Conservation (phyloP, 345 rosid genomes). For the Triadica sebifera region DNA sequence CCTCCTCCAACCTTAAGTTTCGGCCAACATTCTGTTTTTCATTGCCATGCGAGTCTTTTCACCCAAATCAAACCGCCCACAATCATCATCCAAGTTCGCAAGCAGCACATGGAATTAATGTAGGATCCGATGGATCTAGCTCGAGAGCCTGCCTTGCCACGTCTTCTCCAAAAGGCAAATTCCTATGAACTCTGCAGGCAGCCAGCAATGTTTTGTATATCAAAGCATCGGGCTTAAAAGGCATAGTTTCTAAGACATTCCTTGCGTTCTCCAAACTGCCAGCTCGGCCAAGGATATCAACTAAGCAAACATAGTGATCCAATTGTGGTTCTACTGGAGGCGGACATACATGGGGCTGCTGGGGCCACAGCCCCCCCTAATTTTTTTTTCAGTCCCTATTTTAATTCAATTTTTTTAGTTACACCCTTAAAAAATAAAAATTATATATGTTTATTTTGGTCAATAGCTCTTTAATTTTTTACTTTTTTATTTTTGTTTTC, state of each 20-base stretch:
- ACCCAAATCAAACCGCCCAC: slow-evolving; percentile 41
- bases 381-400: too few species aligned
- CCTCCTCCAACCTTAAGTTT: slow-evolving; percentile 28
- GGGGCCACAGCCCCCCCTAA: too few species aligned
- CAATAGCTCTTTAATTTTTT: too few species aligned
- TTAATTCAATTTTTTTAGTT: too few species aligned
- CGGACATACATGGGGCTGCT: too few species aligned
- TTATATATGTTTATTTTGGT: too few species aligned
- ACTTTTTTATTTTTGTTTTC: too few species aligned
- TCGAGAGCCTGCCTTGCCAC: slow-evolving; percentile 59
- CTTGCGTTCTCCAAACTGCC: slow-evolving; percentile 57
- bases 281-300: slow-evolving; percentile 52
- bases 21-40: slow-evolving; percentile 31
- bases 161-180: slow-evolving; percentile 57
- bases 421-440: too few species aligned
- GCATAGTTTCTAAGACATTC: slow-evolving; percentile 47
- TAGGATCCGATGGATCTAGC: slow-evolving; percentile 49
- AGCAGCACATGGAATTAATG: slow-evolving; percentile 49
- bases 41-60: slow-evolving; percentile 39
- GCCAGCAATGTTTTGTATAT: slow-evolving; percentile 55
- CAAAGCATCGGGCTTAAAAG: slow-evolving; percentile 39
- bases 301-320: slow-evolving; percentile 54
- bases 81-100: slow-evolving; percentile 47
- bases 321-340: slow-evolving; percentile 44
- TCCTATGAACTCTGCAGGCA: slow-evolving; percentile 51